A percentile compares a stretch with the other conserved stretches of the same genome.
These are phyloP conservation scores for Hypsizygus marmoreus DNA, from an alignment of 768 basidiomycete genomes.

Conservation along the genomic window DNA sequence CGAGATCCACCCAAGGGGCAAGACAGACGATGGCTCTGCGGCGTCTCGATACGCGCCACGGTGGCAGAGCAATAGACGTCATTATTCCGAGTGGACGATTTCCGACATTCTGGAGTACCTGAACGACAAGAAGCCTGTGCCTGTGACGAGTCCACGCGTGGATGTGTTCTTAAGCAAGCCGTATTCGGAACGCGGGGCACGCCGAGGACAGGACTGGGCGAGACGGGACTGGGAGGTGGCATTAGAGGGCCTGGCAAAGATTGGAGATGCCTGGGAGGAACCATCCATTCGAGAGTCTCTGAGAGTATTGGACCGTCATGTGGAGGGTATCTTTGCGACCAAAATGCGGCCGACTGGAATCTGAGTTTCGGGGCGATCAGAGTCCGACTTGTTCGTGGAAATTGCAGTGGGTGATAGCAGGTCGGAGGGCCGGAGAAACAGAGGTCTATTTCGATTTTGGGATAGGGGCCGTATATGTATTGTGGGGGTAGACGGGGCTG, in stretches of 20 bases:
- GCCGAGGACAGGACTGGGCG: constrained; percentile 78
- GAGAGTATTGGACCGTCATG: constrained; percentile 47
- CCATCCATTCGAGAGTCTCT: constrained; percentile 53
- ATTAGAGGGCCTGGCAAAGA: constrained; percentile 43
- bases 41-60: constrained; percentile 61
- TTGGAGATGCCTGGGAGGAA: constrained; percentile 58
- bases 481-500: not conserved
- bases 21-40: constrained; percentile 32
- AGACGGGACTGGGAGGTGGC: constrained; percentile 64
- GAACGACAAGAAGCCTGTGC: constrained; percentile 35
- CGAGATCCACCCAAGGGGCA: constrained; percentile 36
- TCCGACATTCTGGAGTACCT: constrained; percentile 62
- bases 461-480: not conserved
- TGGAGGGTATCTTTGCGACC: constrained; percentile 48
- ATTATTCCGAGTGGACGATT: constrained; percentile 52
- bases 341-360: constrained; percentile 41
- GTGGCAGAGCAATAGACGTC: constrained; percentile 40
- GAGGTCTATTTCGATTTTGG: not conserved
- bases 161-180: constrained; percentile 55
- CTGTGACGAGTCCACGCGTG: constrained; percentile 43
- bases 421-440: not conserved
- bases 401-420: constrained; percentile 7
- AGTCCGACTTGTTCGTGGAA: constrained; percentile 5
- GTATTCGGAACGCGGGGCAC: constrained; percentile 49
- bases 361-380: constrained; percentile 10